These are phyloP conservation scores for Pistacia atlantica DNA, from an alignment of 345 rosid genomes.

Conservation along the genomic window DNA sequence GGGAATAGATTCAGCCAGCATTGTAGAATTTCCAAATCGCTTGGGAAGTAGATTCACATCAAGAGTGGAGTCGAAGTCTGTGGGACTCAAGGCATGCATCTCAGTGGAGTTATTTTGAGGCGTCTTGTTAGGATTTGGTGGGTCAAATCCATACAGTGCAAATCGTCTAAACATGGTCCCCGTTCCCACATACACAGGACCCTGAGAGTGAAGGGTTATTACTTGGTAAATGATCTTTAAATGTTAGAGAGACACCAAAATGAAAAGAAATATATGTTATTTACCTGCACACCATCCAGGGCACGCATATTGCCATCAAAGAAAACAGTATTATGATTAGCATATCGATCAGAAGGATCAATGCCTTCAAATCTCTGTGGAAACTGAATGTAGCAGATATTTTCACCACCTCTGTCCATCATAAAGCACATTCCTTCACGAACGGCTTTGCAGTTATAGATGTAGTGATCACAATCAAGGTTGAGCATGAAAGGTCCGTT, in stretches of 20 bases:
- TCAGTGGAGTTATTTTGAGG: constrained; percentile 46
- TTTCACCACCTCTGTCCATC: constrained; percentile 96
- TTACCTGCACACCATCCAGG: constrained; percentile 91
- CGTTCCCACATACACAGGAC: constrained; percentile 95
- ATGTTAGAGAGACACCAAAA: too few species aligned
- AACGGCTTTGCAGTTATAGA: constrained; percentile 81
- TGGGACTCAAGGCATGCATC: constrained; percentile 63
- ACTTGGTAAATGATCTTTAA: too few species aligned
- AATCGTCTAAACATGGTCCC: constrained; percentile 91
- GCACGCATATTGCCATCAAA: constrained; percentile 99
- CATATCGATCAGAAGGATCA: constrained; percentile 94
- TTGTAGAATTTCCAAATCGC: constrained; percentile 90
- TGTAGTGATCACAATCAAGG: constrained; percentile 96
- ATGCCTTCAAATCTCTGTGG: constrained; percentile 98
- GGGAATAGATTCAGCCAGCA: constrained; percentile 83
- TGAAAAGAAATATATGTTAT: not conserved
- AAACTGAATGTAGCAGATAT: constrained; percentile 89
- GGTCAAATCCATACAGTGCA: constrained; percentile 90
- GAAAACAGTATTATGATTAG: constrained; percentile 90
- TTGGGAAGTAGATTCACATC: constrained; percentile 81
- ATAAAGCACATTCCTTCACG: constrained; percentile 98
- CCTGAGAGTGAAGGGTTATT: constrained; percentile 31
- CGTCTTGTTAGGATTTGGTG: constrained; percentile 57
- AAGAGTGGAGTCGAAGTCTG: constrained; percentile 82
- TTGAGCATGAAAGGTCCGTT: constrained; percentile 97